Percentiles rank a stretch among this genome's conserved stretches.
Evolutionary conservation across 257 asterid genomes (phyloP).

Genomic region (Scutellaria minor): DNA sequence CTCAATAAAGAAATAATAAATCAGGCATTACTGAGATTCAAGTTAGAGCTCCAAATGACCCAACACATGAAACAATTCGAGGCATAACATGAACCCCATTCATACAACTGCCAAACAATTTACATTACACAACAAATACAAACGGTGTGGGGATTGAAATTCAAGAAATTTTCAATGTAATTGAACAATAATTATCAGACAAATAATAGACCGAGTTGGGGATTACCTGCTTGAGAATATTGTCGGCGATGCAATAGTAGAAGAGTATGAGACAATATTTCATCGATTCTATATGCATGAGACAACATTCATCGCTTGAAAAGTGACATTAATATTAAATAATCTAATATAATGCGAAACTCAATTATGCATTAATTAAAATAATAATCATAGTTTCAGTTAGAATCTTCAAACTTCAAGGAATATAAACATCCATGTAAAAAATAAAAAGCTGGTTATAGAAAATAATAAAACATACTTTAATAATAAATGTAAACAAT

Average conservation of each 20-base stretch:
- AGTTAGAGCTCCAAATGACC: constrained; percentile 21
- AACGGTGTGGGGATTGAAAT: neutral
- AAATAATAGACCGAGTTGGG: neutral
- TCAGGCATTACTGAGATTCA: constrained; percentile 7
- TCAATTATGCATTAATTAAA: no score
- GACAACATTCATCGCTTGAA: no score
- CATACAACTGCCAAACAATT: constrained; percentile 12
- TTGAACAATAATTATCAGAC: constrained; percentile 5
- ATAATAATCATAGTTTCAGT: no score
- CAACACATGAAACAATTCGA: neutral
- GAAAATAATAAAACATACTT: no score
- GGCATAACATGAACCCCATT: neutral
- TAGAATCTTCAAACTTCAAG: no score
- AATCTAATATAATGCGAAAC: no score
- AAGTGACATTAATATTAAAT: no score
- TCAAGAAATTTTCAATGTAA: neutral
- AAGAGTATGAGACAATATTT: no score
- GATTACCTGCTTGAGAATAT: constrained; percentile 79
- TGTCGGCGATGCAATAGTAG: constrained; percentile 79
- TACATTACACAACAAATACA: neutral
- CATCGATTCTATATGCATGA: no score
- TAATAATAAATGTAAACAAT: no score
- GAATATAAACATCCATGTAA: no score
- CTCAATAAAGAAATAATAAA: neutral
- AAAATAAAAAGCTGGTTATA: no score